A percentile compares a stretch with the other conserved stretches of the same genome.
Evolutionary conservation across 2,329 filamentous ascomycete species (phyloP).

Genomic region (Colletotrichum tropicicola): DNA sequence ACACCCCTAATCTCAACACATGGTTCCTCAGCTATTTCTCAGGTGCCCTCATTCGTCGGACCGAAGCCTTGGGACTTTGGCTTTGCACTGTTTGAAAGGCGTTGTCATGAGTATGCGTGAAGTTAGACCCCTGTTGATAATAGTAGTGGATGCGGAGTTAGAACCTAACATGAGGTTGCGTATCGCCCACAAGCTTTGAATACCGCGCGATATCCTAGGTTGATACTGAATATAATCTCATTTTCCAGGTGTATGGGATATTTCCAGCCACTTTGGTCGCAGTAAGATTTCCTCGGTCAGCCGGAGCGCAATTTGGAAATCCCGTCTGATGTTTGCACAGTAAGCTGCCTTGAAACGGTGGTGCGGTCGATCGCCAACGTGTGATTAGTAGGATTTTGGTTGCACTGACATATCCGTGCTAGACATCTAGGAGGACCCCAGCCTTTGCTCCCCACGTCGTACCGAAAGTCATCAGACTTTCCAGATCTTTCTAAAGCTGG

Average conservation of each 20-base stretch:
- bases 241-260: neutral
- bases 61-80: neutral
- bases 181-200: neutral
- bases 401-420: neutral
- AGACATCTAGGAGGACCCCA: no score
- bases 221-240: neutral
- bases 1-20: neutral
- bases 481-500: no score
- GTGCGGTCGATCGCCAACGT: slow-evolving; percentile 29
- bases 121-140: neutral
- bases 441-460: no score
- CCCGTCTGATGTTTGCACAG: slow-evolving; percentile 34
- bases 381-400: neutral
- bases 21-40: neutral
- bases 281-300: neutral
- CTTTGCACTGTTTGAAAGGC: neutral
- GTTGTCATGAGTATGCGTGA: neutral
- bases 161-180: neutral
- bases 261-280: neutral
- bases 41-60: neutral
- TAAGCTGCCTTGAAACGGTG: slow-evolving; percentile 41
- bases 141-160: neutral
- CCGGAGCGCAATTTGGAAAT: neutral
- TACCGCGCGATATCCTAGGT: neutral
- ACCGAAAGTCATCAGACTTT: no score